These are phyloP conservation scores for Cadophora sp. DNA, from an alignment of 2,329 filamentous ascomycete species.

Conservation along the genomic window DNA sequence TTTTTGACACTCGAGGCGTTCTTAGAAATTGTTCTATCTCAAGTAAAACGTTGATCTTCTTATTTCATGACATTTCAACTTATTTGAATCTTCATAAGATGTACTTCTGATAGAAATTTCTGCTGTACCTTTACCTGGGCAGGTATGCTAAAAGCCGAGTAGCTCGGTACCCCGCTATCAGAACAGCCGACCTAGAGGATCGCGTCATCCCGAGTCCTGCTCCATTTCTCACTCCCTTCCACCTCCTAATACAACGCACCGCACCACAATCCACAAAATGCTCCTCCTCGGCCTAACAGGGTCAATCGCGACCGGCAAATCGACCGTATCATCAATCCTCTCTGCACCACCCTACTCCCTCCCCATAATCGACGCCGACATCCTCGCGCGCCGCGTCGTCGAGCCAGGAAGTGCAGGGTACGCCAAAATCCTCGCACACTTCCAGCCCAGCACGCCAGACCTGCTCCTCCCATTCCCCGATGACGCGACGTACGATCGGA, in stretches of 20 bases:
- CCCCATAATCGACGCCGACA: conserved; percentile 92
- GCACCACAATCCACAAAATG: conserved; percentile 60
- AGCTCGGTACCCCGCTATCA: conserved; percentile 13
- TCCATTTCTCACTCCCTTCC: neutral
- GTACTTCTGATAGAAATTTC: too few species aligned
- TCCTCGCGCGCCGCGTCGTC: conserved; percentile 91
- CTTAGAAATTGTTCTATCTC: too few species aligned
- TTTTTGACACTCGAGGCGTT: too few species aligned
- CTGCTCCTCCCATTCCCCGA: conserved; percentile 70
- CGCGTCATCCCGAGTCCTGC: conserved; percentile 12
- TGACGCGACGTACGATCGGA: conserved; percentile 58
- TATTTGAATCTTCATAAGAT: too few species aligned
- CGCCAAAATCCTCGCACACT: conserved; percentile 80
- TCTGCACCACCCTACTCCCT: conserved; percentile 81
- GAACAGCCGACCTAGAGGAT: conserved; percentile 8
- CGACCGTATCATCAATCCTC: conserved; percentile 87
- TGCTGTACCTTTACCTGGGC: too few species aligned
- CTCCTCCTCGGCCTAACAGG: conserved; percentile 94
- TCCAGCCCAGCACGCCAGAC: conserved; percentile 83
- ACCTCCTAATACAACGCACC: neutral
- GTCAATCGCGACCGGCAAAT: conserved; percentile 98
- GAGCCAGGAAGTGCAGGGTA: conserved; percentile 90
- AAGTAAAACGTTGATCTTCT: too few species aligned
- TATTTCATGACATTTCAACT: too few species aligned
- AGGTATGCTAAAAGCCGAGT: neutral